Base-by-base conservation (phyloP, 2,329 filamentous ascomycete species). In the Claviceps maximensis region DNA sequence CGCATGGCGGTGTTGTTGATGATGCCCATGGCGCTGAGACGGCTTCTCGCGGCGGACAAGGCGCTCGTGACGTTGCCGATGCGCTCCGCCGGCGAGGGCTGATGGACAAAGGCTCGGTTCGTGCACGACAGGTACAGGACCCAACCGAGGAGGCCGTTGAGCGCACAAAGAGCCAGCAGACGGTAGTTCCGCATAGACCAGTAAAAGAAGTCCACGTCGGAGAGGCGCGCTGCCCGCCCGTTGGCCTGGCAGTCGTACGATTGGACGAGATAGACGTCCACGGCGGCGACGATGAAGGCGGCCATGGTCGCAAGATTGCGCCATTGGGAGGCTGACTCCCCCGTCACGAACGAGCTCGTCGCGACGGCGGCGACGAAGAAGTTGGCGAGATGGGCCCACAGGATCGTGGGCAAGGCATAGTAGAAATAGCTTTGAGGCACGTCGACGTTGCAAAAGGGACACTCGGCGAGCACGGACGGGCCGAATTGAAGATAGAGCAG, bases 401-500 rank as follows among this genome's bases (percentile, higher is more conserved):
- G 62, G 8, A 95, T 71, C 27, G 80, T 74, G 0, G 91, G 87
- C 0, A 94, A 69, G 15, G 86, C 84, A 69, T 95, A 97, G 65
- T 87, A 78, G 49, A 95, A 76, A 71, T 89, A 96, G 44, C 78
- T 80, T 40, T 72, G 73, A 5, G 81, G 76, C 48, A 86, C 81
- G 54, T 87, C 83, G n/a, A 80, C 70, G 50, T 72, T 75, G 76
- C 90, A 96, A 71, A 95, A 95, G n/a, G 80, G 77, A 67, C 90
- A 97, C 54, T 81, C 74, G 23, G 83, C 74, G 40, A 97, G 67
- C 9, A 84, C 80, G 36, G 79, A 75, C 0, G 89, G 87, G 2
- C 93, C 93, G 68, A 82, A 94, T 55, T 86, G 82, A 51, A 94
- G 76, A 70, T 96, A 97, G 8, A 95, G 74, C 55, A 93, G 77